phyloP scores from a whole-genome alignment of 148 eudicot species.

The Chenopodium album region DNA sequence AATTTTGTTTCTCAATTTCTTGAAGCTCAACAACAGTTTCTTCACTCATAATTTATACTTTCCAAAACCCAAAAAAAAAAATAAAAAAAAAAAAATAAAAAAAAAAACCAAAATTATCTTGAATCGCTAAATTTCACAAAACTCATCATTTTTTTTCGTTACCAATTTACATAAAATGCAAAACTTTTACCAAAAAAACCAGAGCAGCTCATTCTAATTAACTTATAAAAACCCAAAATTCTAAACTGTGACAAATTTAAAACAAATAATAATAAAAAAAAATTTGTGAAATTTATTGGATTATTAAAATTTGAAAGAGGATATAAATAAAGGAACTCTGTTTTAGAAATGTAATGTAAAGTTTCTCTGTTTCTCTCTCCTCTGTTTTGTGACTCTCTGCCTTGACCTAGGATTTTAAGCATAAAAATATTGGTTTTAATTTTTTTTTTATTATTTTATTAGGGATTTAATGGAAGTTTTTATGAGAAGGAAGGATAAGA shows the following conservation, averaged over 20 bases:
- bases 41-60: slow-evolving; percentile 12
- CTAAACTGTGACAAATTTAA: background rate
- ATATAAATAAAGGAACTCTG: no score
- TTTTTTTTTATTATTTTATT: background rate
- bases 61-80: background rate
- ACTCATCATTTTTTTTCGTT: background rate
- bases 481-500: background rate
- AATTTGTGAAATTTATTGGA: background rate
- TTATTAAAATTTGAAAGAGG: background rate
- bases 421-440: background rate
- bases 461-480: background rate
- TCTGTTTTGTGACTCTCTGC: slow-evolving; percentile 1
- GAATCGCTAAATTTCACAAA: background rate
- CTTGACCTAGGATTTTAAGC: slow-evolving; percentile 1
- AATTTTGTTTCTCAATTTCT: slow-evolving; percentile 14
- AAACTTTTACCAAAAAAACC: background rate
- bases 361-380: background rate
- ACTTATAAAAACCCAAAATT: background rate
- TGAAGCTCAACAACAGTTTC: slow-evolving; percentile 7
- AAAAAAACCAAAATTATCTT: background rate
- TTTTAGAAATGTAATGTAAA: background rate
- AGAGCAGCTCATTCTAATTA: background rate
- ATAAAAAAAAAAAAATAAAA: background rate
- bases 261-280: background rate
- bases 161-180: background rate